Percentiles rank a stretch among this genome's conserved stretches.
Conservation (phyloP, 306 rosid species). For the Clitoria ternatea region DNA sequence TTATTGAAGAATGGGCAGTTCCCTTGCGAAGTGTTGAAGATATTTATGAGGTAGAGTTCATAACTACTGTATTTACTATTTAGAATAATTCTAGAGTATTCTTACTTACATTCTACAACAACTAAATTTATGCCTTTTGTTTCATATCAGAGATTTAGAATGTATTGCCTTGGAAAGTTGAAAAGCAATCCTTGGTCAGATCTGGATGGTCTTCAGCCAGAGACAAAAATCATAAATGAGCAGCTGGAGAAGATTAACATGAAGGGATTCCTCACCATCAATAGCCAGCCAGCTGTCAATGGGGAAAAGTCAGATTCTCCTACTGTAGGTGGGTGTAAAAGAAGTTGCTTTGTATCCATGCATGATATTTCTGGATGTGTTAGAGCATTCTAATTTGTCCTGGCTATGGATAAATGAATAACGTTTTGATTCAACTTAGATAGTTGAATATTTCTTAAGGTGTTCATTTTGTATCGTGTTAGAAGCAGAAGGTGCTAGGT, state of each 20-base stretch:
- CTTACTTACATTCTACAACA: background rate
- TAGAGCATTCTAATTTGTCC: background rate
- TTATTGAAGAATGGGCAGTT: constrained; percentile 88
- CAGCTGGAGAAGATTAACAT: constrained; percentile 63
- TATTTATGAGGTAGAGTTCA: constrained; percentile 73
- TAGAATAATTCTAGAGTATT: background rate
- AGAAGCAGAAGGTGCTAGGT: background rate
- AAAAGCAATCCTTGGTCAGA: constrained; percentile 98
- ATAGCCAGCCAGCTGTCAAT: constrained; percentile 95
- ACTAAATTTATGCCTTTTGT: constrained; percentile 15
- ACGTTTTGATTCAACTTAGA: background rate
- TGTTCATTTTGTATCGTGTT: background rate
- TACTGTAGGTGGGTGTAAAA: constrained; percentile 63
- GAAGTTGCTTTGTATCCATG: constrained; percentile 1
- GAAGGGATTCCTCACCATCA: constrained; percentile 88
- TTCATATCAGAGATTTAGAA: constrained; percentile 66
- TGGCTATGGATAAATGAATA: background rate
- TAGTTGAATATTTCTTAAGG: background rate
- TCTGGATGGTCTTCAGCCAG: constrained; percentile 92
- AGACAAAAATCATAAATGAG: constrained; percentile 80
- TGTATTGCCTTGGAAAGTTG: constrained; percentile 82
- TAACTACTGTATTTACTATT: background rate
- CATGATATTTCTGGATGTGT: background rate
- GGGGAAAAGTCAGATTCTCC: constrained; percentile 88
- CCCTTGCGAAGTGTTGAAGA: constrained; percentile 72